Conservation (phyloP, 768 basidiomycete genomes). For the Paxillus rubicundulus region DNA sequence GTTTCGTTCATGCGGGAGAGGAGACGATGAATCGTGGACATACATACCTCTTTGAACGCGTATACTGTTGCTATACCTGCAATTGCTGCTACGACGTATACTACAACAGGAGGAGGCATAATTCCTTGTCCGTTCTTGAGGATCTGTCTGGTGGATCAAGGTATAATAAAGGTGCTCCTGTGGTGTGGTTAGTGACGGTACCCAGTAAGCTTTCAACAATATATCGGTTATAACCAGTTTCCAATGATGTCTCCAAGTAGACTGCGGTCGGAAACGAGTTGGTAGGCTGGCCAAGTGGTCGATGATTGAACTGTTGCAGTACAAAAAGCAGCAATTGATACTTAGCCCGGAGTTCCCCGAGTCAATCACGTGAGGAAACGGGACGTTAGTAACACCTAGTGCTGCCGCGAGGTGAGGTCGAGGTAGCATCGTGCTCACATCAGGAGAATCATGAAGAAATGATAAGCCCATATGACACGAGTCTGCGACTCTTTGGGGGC, state of each 20-base stretch:
- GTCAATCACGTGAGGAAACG: no score
- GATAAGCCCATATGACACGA: no score
- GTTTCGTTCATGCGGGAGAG: conserved; percentile 7
- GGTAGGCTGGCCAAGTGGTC: neutral
- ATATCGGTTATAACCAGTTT: neutral
- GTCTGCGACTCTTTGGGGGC: no score
- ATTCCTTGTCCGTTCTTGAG: conserved; percentile 2
- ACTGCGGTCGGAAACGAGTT: neutral
- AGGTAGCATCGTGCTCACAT: no score
- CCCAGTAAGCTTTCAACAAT: neutral
- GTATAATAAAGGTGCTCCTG: neutral
- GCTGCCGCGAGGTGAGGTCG: no score
- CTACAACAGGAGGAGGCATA: conserved; percentile 36
- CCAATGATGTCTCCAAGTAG: neutral
- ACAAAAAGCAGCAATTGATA: no score
- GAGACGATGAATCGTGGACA: neutral
- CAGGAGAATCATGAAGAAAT: no score
- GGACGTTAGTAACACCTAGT: no score
- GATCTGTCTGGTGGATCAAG: neutral
- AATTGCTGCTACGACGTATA: conserved; percentile 51
- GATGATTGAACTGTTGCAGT: no score
- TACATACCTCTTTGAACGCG: conserved; percentile 58
- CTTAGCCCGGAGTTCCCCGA: no score
- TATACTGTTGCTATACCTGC: conserved; percentile 48
- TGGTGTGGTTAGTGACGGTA: neutral